These are phyloP conservation scores for Chrysosporium keratinophilum DNA, from an alignment of 2,329 filamentous ascomycete species.

Conservation along the genomic window DNA sequence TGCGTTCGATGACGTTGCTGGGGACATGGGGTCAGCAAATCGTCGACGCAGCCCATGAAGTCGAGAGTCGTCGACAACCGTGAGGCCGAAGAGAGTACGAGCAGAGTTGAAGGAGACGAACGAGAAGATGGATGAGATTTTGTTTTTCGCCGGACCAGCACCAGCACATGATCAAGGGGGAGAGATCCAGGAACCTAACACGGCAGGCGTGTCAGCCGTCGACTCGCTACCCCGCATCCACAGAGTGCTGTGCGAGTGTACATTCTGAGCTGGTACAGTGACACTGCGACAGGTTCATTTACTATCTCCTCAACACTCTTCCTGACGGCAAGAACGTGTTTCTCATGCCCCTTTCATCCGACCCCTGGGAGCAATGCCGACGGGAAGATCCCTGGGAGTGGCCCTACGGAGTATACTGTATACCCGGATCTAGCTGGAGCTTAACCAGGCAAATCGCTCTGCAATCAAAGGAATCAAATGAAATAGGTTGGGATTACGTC, in stretches of 20 bases:
- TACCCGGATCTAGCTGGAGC: not conserved
- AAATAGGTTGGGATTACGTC: not conserved
- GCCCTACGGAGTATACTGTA: slow-evolving; percentile 3
- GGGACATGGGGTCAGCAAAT: not conserved
- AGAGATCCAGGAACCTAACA: not conserved
- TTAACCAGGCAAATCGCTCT: not conserved
- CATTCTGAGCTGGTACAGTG: not conserved
- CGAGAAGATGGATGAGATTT: not conserved
- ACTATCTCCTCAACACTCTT: not conserved
- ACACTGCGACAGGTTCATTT: not conserved
- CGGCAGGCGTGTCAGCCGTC: slow-evolving; percentile 5
- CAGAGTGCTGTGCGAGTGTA: not conserved
- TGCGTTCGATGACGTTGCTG: not conserved
- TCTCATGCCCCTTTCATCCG: not conserved
- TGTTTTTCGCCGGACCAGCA: not conserved
- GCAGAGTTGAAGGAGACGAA: not conserved
- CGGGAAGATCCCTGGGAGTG: not conserved
- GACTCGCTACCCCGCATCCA: slow-evolving; percentile 3
- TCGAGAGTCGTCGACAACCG: too few relatives aligned
- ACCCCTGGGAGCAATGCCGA: not conserved
- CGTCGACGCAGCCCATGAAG: not conserved
- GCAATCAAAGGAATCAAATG: not conserved
- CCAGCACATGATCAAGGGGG: slow-evolving; percentile 2
- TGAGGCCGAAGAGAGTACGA: not conserved
- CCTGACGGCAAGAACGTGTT: not conserved